Conservation (phyloP, 768 basidiomycete genomes). For the Naganishia vishniacii region DNA sequence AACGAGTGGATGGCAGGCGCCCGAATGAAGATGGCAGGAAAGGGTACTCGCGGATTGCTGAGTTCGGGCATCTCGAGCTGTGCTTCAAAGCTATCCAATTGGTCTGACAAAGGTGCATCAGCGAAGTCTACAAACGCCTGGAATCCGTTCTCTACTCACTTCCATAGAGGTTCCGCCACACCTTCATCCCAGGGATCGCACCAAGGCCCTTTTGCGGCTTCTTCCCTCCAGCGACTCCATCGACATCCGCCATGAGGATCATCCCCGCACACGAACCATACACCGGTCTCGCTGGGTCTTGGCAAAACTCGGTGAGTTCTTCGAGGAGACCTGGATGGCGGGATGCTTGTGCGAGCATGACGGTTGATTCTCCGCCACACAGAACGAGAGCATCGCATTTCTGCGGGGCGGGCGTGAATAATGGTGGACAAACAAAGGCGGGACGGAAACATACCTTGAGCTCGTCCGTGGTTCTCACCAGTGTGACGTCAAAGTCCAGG, state of each 20-base stretch:
- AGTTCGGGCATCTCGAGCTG: constrained; percentile 63
- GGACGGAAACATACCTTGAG: constrained; percentile 47
- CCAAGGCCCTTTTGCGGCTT: constrained; percentile 67
- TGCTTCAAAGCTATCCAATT: constrained; percentile 89
- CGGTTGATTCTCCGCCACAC: constrained; percentile 94
- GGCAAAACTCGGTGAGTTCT: constrained; percentile 70
- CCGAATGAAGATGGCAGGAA: constrained; percentile 85
- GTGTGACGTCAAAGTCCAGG: constrained; percentile 43
- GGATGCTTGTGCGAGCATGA: constrained; percentile 69
- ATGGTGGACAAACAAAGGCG: background rate
- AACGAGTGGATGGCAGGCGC: constrained; percentile 59
- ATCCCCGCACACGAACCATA: constrained; percentile 98
- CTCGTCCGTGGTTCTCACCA: constrained; percentile 71
- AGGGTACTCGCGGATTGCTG: constrained; percentile 58
- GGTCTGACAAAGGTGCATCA: constrained; percentile 29
- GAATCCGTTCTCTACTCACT: constrained; percentile 52
- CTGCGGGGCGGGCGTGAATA: constrained; percentile 3
- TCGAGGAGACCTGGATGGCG: constrained; percentile 67
- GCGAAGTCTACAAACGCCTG: background rate
- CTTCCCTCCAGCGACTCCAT: constrained; percentile 59
- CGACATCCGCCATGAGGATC: constrained; percentile 68
- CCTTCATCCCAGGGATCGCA: constrained; percentile 65
- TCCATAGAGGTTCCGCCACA: constrained; percentile 90
- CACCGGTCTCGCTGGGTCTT: constrained; percentile 58
- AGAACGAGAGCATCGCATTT: constrained; percentile 80